These are phyloP conservation scores for Penicillium herquei DNA, from an alignment of 495 filamentous ascomycete species.

Conservation along the genomic window DNA sequence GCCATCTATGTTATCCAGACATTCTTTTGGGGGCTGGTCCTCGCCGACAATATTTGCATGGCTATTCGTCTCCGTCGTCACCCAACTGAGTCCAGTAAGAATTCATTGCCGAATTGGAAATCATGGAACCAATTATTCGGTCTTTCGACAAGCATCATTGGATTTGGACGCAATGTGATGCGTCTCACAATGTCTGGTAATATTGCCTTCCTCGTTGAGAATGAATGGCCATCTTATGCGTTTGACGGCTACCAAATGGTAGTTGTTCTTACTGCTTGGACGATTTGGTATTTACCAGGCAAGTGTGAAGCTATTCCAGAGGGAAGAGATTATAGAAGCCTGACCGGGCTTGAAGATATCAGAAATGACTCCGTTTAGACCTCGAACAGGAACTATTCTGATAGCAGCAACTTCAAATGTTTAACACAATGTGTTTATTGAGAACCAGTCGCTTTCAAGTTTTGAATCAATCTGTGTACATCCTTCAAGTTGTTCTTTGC, in stretches of 20 bases:
- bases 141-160: conserved; percentile 6
- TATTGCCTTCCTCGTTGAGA: conserved; percentile 2
- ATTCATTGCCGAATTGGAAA: conserved; percentile 2
- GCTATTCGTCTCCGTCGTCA: not conserved
- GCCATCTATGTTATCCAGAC: conserved; percentile 8
- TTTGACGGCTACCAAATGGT: conserved; percentile 13
- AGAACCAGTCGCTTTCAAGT: not conserved
- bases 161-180: conserved; percentile 10
- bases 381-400: not conserved
- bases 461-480: not conserved
- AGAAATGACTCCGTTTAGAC: not conserved
- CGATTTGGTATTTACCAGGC: conserved; percentile 8
- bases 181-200: conserved; percentile 7
- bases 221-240: conserved; percentile 12
- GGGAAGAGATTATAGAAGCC: not conserved
- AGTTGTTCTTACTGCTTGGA: conserved; percentile 6
- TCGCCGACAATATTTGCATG: conserved; percentile 9
- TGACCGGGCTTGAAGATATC: not conserved
- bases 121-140: conserved; percentile 8
- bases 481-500: not conserved
- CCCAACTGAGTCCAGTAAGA: not conserved
- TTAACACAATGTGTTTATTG: not conserved
- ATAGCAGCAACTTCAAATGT: not conserved
- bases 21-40: conserved; percentile 1
- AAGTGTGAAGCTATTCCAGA: not conserved